phyloP scores from a whole-genome alignment of 2,329 filamentous ascomycete species.

The Pseudopithomyces chartarum region DNA sequence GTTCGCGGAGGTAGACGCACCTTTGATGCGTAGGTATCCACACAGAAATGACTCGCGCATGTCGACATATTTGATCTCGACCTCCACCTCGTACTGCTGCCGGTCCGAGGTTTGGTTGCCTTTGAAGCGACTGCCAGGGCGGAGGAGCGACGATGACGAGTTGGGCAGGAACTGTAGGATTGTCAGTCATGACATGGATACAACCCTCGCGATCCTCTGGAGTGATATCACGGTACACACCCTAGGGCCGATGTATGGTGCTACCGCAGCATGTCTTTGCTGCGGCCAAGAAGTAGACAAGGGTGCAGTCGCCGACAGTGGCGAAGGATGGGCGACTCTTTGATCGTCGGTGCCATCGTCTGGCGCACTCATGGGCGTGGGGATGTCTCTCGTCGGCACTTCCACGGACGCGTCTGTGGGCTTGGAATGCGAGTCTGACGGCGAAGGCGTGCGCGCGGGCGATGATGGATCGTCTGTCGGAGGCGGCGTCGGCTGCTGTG shows the following conservation, averaged over 20 bases:
- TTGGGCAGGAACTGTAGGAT: constrained; percentile 68
- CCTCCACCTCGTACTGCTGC: constrained; percentile 92
- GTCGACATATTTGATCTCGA: constrained; percentile 96
- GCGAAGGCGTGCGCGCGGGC: constrained; percentile 20
- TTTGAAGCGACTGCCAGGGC: constrained; percentile 83
- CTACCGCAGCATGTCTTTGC: constrained; percentile 30
- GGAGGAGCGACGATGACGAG: constrained; percentile 83
- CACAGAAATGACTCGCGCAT: constrained; percentile 93
- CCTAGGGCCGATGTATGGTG: constrained; percentile 40
- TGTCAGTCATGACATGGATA: constrained; percentile 21
- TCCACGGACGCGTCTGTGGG: constrained; percentile 39
- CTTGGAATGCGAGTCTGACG: constrained; percentile 33
- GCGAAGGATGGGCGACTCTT: constrained; percentile 38
- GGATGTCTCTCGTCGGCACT: constrained; percentile 40
- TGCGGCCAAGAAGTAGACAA: constrained; percentile 30
- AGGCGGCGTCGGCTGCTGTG: constrained; percentile 44
- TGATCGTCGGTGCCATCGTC: constrained; percentile 43
- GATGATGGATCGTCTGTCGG: constrained; percentile 33
- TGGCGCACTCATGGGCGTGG: constrained; percentile 44
- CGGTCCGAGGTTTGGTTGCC: constrained; percentile 93
- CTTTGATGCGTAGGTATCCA: constrained; percentile 94
- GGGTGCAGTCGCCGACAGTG: constrained; percentile 32
- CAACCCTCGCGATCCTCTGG: not conserved
- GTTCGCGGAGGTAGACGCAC: constrained; percentile 52
- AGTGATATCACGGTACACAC: constrained; percentile 26